Conservation (phyloP, 768 basidiomycete genomes). For the Kwoniella bestiolae region DNA sequence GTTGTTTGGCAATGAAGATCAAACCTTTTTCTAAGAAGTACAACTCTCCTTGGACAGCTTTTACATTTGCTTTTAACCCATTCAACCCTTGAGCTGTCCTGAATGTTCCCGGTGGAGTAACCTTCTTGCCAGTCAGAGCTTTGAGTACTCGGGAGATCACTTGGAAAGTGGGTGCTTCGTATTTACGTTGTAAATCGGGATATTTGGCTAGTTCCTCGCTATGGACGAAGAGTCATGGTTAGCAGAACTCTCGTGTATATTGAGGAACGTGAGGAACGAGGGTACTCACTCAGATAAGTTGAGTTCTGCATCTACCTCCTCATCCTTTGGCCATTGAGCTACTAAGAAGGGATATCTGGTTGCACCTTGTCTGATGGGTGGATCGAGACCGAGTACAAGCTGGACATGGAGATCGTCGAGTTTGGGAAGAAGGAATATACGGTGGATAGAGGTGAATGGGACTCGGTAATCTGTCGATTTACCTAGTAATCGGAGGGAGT, state of each 20-base stretch:
- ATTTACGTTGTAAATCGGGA: constrained; percentile 86
- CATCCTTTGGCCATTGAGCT: constrained; percentile 96
- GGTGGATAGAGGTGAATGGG: constrained; percentile 80
- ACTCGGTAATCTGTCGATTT: constrained; percentile 99
- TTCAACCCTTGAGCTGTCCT: constrained; percentile 85
- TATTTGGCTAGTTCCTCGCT: constrained; percentile 61
- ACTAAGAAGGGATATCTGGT: constrained; percentile 97
- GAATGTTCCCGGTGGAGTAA: constrained; percentile 83
- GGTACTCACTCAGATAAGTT: constrained; percentile 89
- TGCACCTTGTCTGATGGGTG: constrained; percentile 95
- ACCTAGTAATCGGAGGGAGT: constrained; percentile 91
- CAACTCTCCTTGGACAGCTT: constrained; percentile 93
- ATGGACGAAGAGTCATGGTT: neutral
- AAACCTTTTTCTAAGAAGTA: constrained; percentile 98
- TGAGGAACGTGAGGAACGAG: neutral
- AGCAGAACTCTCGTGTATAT: neutral
- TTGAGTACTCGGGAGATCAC: constrained; percentile 94
- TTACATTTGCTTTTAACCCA: constrained; percentile 96
- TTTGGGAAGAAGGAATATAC: constrained; percentile 90
- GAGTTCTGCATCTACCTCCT: constrained; percentile 93
- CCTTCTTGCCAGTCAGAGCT: constrained; percentile 85
- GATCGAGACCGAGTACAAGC: constrained; percentile 91
- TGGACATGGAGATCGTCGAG: constrained; percentile 89
- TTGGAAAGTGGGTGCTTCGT: constrained; percentile 93
- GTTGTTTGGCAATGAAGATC: constrained; percentile 96